A percentile compares a stretch with the other conserved stretches of the same genome.
phyloP scores from a whole-genome alignment of 306 rosid genomes.

The Quercus engelmannii region DNA sequence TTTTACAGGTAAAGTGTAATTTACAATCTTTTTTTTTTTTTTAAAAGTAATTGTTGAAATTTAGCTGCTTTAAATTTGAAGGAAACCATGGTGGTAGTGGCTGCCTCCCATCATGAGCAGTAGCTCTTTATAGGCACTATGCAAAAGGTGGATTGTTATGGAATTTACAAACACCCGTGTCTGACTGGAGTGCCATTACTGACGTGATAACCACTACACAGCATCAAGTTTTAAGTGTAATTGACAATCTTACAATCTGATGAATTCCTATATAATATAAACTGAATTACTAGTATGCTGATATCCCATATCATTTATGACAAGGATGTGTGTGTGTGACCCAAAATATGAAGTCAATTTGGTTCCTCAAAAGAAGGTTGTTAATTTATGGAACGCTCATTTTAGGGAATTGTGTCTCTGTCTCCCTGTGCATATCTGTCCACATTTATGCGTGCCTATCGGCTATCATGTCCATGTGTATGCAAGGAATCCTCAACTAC shows the following conservation, averaged over 20 bases:
- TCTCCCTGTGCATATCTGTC: neutral
- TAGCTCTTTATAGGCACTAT: constrained; percentile 53
- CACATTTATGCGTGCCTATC: neutral
- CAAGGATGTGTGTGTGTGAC: neutral
- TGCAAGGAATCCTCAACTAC: neutral
- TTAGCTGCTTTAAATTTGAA: constrained; percentile 50
- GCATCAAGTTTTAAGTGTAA: neutral
- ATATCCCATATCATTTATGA: neutral
- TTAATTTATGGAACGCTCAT: neutral
- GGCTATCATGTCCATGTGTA: neutral
- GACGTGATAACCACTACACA: too few relatives aligned
- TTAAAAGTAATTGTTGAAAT: neutral
- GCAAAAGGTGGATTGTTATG: constrained; percentile 55
- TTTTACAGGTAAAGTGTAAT: neutral
- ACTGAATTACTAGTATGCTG: too few relatives aligned
- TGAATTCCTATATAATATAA: too few relatives aligned
- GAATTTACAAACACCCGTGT: constrained; percentile 58
- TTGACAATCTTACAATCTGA: neutral
- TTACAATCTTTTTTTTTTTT: too few relatives aligned
- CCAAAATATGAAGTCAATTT: neutral
- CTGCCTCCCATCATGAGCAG: constrained; percentile 52
- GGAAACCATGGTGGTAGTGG: constrained; percentile 14
- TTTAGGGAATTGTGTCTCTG: neutral
- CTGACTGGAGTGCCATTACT: constrained; percentile 48
- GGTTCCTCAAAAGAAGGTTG: neutral